These are phyloP conservation scores for Kazachstania martiniae DNA, from an alignment of 805 yeast species.

Conservation along the genomic window DNA sequence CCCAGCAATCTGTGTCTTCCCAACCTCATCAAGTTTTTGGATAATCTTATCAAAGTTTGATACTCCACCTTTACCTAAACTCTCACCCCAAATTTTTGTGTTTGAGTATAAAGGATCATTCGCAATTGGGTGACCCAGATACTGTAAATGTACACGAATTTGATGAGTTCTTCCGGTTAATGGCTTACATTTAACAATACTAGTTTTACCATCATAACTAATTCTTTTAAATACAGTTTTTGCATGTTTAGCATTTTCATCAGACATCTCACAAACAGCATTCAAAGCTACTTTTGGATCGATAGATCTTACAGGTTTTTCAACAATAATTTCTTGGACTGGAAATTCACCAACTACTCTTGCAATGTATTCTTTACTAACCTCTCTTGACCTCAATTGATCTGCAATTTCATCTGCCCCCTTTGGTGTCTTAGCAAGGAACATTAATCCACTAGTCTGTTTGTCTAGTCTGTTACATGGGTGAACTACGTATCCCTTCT, in stretches of 20 bases:
- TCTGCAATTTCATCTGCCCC: conserved; percentile 69
- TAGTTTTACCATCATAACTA: conserved; percentile 50
- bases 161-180: conserved; percentile 93
- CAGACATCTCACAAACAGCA: conserved; percentile 31
- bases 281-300: conserved; percentile 68
- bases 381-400: conserved; percentile 63
- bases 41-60: conserved; percentile 41
- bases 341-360: conserved; percentile 85
- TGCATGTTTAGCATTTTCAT: conserved; percentile 47
- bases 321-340: conserved; percentile 40
- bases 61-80: conserved; percentile 51
- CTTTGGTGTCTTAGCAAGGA: conserved; percentile 69
- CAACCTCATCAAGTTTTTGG: conserved; percentile 46
- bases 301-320: conserved; percentile 55
- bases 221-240: conserved; percentile 57
- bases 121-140: conserved; percentile 79
- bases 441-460: conserved; percentile 87
- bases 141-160: conserved; percentile 85
- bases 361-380: conserved; percentile 76
- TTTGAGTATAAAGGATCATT: conserved; percentile 90
- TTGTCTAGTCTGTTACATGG: conserved; percentile 86
- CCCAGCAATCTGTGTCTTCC: conserved; percentile 57
- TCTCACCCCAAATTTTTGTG: conserved; percentile 66
- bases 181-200: conserved; percentile 76
- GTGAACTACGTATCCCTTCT: conserved; percentile 47